These are phyloP conservation scores for Viridothelium virens DNA, from an alignment of 495 filamentous ascomycete genomes.

Conservation along the genomic window DNA sequence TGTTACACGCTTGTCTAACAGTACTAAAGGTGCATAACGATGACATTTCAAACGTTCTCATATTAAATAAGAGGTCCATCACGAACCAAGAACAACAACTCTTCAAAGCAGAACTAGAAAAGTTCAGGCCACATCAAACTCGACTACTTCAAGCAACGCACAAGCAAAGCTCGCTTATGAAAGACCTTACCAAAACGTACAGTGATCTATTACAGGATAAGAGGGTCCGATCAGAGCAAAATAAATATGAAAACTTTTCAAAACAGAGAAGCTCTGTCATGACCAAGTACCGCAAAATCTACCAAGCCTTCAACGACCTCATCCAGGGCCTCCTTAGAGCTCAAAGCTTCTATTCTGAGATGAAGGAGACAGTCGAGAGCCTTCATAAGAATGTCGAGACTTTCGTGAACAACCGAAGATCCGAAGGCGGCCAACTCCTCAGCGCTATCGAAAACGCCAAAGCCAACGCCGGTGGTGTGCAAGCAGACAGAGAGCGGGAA, in stretches of 20 bases:
- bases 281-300: conserved; percentile 81
- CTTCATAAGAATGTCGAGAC: conserved; percentile 94
- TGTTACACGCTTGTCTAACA: neutral
- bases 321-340: conserved; percentile 76
- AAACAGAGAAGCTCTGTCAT: conserved; percentile 74
- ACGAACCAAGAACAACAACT: conserved; percentile 79
- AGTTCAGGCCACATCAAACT: conserved; percentile 89
- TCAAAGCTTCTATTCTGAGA: conserved; percentile 87
- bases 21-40: conserved; percentile 75
- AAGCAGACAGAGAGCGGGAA: conserved; percentile 79
- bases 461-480: conserved; percentile 56
- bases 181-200: conserved; percentile 85
- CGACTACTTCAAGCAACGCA: conserved; percentile 85
- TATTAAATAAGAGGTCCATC: conserved; percentile 93
- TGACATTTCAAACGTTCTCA: conserved; percentile 93
- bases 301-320: conserved; percentile 89
- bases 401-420: conserved; percentile 88
- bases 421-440: conserved; percentile 84
- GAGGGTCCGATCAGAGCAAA: conserved; percentile 85
- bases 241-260: conserved; percentile 83
- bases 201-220: conserved; percentile 87
- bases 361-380: conserved; percentile 89
- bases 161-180: conserved; percentile 88
- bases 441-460: conserved; percentile 78
- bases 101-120: conserved; percentile 90